Evolutionary conservation across 495 filamentous ascomycete species (phyloP).

Genomic region (Aspergillus avenaceus): DNA sequence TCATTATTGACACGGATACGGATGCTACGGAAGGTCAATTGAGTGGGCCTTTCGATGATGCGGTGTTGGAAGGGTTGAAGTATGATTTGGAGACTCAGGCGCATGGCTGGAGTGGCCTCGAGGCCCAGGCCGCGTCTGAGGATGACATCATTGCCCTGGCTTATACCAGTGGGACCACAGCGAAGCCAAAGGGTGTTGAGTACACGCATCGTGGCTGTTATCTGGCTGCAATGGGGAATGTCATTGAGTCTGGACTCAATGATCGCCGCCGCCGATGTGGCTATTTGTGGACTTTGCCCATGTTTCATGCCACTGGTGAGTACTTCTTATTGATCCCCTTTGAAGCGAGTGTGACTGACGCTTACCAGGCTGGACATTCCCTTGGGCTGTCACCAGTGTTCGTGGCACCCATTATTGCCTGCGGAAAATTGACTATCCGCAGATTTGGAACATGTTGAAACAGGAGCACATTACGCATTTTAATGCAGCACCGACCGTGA

Average conservation of each 20-base stretch:
- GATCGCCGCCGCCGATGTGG: conserved; percentile 59
- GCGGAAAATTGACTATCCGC: conserved; percentile 88
- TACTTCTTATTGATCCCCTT: not conserved
- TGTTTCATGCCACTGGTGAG: conserved; percentile 91
- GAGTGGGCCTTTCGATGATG: conserved; percentile 77
- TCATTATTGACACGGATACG: conserved; percentile 83
- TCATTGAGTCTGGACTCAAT: conserved; percentile 86
- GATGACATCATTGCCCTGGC: conserved; percentile 78
- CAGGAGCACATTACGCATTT: conserved; percentile 87
- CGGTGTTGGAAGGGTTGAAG: conserved; percentile 72
- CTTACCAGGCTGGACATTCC: conserved; percentile 64
- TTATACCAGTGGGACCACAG: conserved; percentile 93
- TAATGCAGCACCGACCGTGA: conserved; percentile 94
- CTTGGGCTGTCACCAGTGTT: conserved; percentile 87
- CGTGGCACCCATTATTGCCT: conserved; percentile 93
- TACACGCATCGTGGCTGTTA: conserved; percentile 88
- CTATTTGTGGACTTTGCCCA: conserved; percentile 90
- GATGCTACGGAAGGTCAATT: conserved; percentile 71
- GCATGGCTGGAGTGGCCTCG: conserved; percentile 74
- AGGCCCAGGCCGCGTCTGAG: conserved; percentile 64
- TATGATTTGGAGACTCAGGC: conserved; percentile 58
- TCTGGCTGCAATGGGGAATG: conserved; percentile 76
- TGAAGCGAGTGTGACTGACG: not conserved
- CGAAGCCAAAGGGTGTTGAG: conserved; percentile 87
- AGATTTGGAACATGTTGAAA: conserved; percentile 86